phyloP scores from a whole-genome alignment of 305 asterid species.

The Coffea humblotiana region DNA sequence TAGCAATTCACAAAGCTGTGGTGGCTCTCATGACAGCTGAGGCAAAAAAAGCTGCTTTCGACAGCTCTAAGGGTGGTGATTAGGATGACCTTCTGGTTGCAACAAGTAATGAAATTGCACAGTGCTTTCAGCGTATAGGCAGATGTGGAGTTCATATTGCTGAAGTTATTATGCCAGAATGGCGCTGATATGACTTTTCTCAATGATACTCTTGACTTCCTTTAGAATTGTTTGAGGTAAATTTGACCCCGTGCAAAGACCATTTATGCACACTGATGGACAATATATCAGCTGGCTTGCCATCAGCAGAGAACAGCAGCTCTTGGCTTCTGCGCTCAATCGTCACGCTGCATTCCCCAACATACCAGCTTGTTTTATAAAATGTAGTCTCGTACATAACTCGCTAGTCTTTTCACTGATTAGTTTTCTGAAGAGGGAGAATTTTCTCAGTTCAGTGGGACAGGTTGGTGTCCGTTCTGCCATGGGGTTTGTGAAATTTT shows the following conservation, averaged over 20 bases:
- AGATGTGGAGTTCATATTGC: slow-evolving; percentile 11
- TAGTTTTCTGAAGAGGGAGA: slow-evolving; percentile 36
- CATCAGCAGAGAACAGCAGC: slow-evolving; percentile 30
- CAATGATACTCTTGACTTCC: slow-evolving; percentile 9
- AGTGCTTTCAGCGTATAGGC: slow-evolving; percentile 25
- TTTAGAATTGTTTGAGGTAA: slow-evolving; percentile 13
- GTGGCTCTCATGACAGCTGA: slow-evolving; percentile 81
- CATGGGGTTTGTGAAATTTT: slow-evolving; percentile 36
- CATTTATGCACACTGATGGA: neutral
- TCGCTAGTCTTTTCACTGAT: slow-evolving; percentile 30
- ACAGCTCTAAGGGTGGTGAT: slow-evolving; percentile 30
- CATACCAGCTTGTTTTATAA: slow-evolving; percentile 24
- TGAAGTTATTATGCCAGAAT: slow-evolving; percentile 17
- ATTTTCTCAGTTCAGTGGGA: slow-evolving; percentile 34
- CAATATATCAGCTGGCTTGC: slow-evolving; percentile 13
- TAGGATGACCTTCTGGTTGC: slow-evolving; percentile 28
- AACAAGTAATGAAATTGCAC: slow-evolving; percentile 16
- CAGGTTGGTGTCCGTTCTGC: slow-evolving; percentile 32
- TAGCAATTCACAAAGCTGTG: slow-evolving; percentile 83
- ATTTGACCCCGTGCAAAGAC: slow-evolving; percentile 14
- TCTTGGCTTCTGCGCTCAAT: slow-evolving; percentile 38
- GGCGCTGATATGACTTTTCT: slow-evolving; percentile 8
- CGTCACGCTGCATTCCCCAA: slow-evolving; percentile 28
- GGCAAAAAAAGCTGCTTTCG: slow-evolving; percentile 61
- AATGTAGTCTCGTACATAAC: slow-evolving; percentile 41